phyloP scores from a whole-genome alignment of 2,329 filamentous ascomycete genomes.

The Fusarium pilosicola region DNA sequence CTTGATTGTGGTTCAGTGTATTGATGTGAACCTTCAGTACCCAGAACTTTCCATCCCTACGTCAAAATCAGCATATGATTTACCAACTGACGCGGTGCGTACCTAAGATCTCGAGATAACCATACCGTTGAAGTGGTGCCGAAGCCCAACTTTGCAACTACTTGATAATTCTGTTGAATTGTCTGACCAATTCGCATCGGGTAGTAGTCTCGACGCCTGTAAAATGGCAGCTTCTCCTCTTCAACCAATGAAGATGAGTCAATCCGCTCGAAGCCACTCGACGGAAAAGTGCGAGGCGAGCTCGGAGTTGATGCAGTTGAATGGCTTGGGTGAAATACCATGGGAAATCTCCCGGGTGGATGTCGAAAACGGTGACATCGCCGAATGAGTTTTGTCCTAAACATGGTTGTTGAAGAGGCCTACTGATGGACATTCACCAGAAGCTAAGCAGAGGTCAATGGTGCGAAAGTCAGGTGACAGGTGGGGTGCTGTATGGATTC shows the following conservation, averaged over 20 bases:
- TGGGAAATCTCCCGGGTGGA: fast-evolving
- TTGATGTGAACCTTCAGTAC: constrained; percentile 50
- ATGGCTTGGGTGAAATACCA: no score
- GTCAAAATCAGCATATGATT: neutral
- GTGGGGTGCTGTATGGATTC: neutral
- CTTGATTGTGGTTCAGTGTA: constrained; percentile 42
- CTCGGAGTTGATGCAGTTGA: neutral
- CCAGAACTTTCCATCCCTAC: constrained; percentile 33
- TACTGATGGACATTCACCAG: neutral
- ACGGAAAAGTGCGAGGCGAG: neutral
- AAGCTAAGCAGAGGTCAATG: neutral
- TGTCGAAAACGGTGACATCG: fast-evolving
- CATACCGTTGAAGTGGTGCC: neutral
- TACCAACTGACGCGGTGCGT: neutral
- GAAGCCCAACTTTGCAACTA: constrained; percentile 51
- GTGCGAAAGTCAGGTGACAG: neutral
- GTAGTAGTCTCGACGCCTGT: constrained; percentile 47
- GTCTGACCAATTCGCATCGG: no score
- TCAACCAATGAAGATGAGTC: constrained; percentile 34
- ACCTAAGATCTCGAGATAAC: neutral
- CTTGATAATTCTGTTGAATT: no score
- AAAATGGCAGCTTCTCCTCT: constrained; percentile 43
- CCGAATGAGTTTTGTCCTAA: neutral
- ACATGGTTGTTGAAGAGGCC: neutral
- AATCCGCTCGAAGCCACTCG: neutral